These are phyloP conservation scores for Cyclotella cryptica DNA, from an alignment of 108 stramenopile genomes.

Conservation along the genomic window DNA sequence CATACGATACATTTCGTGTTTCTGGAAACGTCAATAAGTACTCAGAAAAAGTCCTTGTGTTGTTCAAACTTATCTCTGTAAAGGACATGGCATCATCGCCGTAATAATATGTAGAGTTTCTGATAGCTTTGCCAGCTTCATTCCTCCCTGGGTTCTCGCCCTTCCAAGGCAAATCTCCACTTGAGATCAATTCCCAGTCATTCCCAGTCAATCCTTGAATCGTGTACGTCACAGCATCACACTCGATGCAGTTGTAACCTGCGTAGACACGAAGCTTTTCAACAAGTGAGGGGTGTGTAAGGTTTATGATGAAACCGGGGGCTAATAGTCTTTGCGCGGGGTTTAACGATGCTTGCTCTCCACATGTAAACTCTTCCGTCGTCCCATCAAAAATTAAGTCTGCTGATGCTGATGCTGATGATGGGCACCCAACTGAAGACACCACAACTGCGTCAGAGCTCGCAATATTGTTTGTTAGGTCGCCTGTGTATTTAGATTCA, in stretches of 20 bases:
- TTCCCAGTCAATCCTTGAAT: neutral
- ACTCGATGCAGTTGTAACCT: neutral
- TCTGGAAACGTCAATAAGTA: neutral
- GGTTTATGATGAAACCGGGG: neutral
- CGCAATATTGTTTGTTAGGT: neutral
- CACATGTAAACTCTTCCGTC: neutral
- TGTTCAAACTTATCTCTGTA: neutral
- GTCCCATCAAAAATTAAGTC: conserved; percentile 3
- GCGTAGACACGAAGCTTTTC: neutral
- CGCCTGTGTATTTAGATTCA: neutral
- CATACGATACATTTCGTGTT: neutral
- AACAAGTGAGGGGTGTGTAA: neutral
- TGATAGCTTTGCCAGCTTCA: neutral
- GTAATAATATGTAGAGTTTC: neutral
- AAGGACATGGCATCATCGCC: neutral
- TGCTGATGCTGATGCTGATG: neutral
- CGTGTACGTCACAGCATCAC: neutral
- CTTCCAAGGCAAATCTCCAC: neutral
- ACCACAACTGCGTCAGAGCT: neutral
- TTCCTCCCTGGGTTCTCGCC: neutral
- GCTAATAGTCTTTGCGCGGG: neutral
- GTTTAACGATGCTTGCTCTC: neutral
- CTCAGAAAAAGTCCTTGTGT: neutral
- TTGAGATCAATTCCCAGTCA: neutral
- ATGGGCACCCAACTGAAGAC: neutral